phyloP scores from a whole-genome alignment of 2,329 filamentous ascomycete species.

The Fusarium dimerum region DNA sequence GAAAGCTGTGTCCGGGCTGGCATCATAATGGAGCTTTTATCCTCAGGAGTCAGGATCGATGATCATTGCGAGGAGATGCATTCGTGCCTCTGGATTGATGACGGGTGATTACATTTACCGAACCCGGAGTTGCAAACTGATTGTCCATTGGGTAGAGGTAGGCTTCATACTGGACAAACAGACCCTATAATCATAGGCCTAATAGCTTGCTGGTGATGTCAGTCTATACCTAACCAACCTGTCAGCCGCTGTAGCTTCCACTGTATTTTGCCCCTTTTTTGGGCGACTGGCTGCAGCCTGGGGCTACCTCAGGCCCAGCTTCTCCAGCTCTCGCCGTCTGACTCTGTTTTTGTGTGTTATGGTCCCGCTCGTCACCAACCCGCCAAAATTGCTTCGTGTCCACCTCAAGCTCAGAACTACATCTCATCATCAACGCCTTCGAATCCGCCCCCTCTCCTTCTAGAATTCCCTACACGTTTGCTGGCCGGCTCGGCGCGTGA shows the following conservation, averaged over 20 bases:
- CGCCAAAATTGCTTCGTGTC: slow-evolving; percentile 31
- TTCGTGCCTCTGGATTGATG: not conserved
- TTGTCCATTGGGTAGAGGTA: too few species aligned
- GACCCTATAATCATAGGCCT: too few species aligned
- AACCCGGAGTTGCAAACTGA: not conserved
- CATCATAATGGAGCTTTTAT: not conserved
- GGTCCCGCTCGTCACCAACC: slow-evolving; percentile 31
- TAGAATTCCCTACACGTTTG: slow-evolving; percentile 18
- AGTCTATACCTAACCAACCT: not conserved
- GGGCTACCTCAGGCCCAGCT: not conserved
- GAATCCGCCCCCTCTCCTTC: slow-evolving; percentile 11
- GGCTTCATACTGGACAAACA: too few species aligned
- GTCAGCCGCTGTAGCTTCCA: not conserved
- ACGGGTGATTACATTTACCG: not conserved
- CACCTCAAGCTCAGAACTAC: slow-evolving; percentile 24
- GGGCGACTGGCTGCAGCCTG: slow-evolving; percentile 14
- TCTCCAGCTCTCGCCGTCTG: slow-evolving; percentile 7
- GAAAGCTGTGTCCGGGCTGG: not conserved
- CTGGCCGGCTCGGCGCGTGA: slow-evolving; percentile 23
- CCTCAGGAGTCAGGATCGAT: not conserved
- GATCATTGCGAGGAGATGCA: not conserved
- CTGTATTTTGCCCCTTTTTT: not conserved
- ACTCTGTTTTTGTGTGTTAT: not conserved
- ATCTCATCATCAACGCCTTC: slow-evolving; percentile 21
- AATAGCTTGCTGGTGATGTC: not conserved